A percentile compares a stretch with the other conserved stretches of the same genome.
Conservation (phyloP, 805 yeast genomes). For the Wickerhamiella bombiphila region DNA sequence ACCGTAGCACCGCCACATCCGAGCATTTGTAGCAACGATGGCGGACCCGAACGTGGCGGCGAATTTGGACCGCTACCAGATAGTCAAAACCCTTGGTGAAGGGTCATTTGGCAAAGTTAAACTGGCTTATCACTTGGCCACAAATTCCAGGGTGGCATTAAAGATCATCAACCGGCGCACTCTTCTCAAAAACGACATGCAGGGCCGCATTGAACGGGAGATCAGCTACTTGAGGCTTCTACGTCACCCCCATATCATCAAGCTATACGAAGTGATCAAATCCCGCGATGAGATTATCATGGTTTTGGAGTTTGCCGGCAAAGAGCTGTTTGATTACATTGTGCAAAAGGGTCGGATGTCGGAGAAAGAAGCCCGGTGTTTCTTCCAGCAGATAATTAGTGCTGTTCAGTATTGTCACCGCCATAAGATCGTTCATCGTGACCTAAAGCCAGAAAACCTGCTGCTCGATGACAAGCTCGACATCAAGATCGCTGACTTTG, state of each 20-base stretch:
- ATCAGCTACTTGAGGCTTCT: conserved; percentile 74
- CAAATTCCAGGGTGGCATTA: conserved; percentile 84
- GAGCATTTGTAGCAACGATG: too few species aligned
- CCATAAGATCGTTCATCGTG: conserved; percentile 92
- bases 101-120: conserved; percentile 96
- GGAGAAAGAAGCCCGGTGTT: conserved; percentile 81
- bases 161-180: conserved; percentile 88
- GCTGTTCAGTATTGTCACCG: conserved; percentile 95
- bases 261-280: conserved; percentile 86
- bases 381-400: conserved; percentile 90
- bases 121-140: conserved; percentile 73
- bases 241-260: conserved; percentile 93
- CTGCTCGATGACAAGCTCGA: conserved; percentile 77
- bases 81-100: conserved; percentile 84
- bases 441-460: conserved; percentile 88
- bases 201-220: conserved; percentile 89
- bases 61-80: conserved; percentile 64
- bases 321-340: conserved; percentile 87
- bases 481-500: conserved; percentile 93
- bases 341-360: conserved; percentile 88
- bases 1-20: too few species aligned
- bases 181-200: conserved; percentile 90
- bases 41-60: too few species aligned
- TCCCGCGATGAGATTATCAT: conserved; percentile 90
- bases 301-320: conserved; percentile 97